Evolutionary conservation across 2,329 filamentous ascomycete genomes (phyloP).

Genomic region (Macrophomina pseudophaseolina): DNA sequence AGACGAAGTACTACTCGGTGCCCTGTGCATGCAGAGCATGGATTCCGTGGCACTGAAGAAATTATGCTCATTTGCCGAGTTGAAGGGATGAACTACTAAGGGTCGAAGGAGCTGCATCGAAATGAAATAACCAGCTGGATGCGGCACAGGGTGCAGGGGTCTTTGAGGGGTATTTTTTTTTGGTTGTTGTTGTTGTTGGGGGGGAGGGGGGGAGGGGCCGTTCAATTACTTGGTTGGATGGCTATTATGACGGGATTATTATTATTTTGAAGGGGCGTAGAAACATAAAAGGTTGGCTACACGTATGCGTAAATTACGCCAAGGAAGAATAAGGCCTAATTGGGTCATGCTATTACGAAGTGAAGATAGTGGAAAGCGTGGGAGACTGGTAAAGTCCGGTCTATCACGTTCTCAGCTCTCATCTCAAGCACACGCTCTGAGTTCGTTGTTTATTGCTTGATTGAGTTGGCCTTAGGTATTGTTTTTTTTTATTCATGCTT

Average conservation of each 20-base stretch:
- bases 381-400: not conserved
- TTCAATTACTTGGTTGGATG: constrained; percentile 6
- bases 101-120: not conserved
- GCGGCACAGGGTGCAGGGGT: constrained; percentile 2
- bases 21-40: constrained; percentile 50
- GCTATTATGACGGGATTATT: not conserved
- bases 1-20: constrained; percentile 52
- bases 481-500: not conserved
- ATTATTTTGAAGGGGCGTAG: not conserved
- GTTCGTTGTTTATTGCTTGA: not conserved
- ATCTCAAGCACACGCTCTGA: not conserved
- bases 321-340: not conserved
- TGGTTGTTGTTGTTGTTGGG: no score
- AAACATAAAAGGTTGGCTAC: not conserved
- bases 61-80: constrained; percentile 44
- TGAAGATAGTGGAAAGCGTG: not conserved
- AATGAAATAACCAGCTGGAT: constrained; percentile 8
- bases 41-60: constrained; percentile 52
- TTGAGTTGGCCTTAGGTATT: constrained; percentile 11
- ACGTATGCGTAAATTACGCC: not conserved
- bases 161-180: not conserved
- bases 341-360: not conserved
- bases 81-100: constrained; percentile 34
- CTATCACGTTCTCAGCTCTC: not conserved
- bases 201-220: not conserved